Percentiles rank a stretch among this genome's conserved stretches.
These are phyloP conservation scores for Trichoderma harzianum DNA, from an alignment of 2,329 filamentous ascomycete species.

Conservation along the genomic window DNA sequence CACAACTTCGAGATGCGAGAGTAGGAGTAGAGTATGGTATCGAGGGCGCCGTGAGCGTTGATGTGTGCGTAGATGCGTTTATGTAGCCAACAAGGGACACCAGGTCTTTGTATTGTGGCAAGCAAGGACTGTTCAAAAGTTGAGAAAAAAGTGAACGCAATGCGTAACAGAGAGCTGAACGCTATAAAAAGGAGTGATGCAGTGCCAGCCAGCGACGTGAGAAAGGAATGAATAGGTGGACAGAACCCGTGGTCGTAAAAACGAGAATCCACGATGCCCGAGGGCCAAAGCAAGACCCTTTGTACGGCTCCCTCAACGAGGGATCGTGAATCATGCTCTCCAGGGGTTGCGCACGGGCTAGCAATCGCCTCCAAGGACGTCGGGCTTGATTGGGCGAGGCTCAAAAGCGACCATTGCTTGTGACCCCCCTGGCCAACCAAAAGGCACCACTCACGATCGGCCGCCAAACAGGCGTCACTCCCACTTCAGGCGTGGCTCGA, in stretches of 20 bases:
- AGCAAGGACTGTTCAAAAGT: neutral
- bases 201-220: conserved; percentile 1
- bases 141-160: neutral
- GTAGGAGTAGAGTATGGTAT: neutral
- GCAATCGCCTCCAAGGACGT: neutral
- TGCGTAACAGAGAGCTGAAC: neutral
- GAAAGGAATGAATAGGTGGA: neutral
- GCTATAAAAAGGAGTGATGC: neutral
- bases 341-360: conserved; percentile 1
- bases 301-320: neutral
- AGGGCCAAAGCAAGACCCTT: neutral
- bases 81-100: conserved; percentile 5
- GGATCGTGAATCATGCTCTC: conserved; percentile 8
- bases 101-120: neutral
- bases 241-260: neutral
- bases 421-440: conserved; percentile 7
- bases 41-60: neutral
- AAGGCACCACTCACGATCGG: neutral
- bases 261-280: neutral
- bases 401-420: neutral
- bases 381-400: conserved; percentile 3
- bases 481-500: neutral
- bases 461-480: neutral
- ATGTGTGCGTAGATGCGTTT: neutral
- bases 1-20: neutral